These are phyloP conservation scores for Hysterium pulicare DNA, from an alignment of 2,329 filamentous ascomycete genomes.

Conservation along the genomic window DNA sequence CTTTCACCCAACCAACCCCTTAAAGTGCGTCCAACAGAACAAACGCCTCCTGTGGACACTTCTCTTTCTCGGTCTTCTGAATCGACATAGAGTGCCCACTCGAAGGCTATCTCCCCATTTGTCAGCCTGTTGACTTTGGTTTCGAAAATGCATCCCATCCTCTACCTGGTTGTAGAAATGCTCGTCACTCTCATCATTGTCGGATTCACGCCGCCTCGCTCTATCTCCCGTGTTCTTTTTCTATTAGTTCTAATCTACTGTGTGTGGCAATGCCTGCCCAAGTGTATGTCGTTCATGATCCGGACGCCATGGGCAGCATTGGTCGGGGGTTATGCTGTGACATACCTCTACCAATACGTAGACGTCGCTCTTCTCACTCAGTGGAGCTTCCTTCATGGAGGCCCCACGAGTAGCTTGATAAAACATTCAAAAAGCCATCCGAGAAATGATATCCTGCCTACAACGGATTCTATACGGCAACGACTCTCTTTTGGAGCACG, in stretches of 20 bases:
- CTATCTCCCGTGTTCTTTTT: not conserved
- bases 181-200: slow-evolving; percentile 4
- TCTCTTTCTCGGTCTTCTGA: too few relatives aligned
- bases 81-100: too few relatives aligned
- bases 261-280: slow-evolving; percentile 5
- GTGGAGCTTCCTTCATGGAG: slow-evolving; percentile 6
- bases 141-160: slow-evolving; percentile 9
- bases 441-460: not conserved
- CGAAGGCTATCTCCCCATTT: too few relatives aligned
- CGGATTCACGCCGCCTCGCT: slow-evolving; percentile 6
- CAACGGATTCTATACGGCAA: not conserved
- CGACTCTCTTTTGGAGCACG: slow-evolving; percentile 5
- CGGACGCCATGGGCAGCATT: slow-evolving; percentile 11
- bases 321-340: slow-evolving; percentile 8
- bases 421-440: not conserved
- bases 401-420: slow-evolving; percentile 2
- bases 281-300: slow-evolving; percentile 8
- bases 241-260: slow-evolving; percentile 3
- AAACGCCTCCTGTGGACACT: too few relatives aligned
- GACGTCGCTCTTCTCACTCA: slow-evolving; percentile 10
- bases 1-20: too few relatives aligned
- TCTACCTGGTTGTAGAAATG: slow-evolving; percentile 8
- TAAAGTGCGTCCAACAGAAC: too few relatives aligned
- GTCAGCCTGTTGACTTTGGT: too few relatives aligned
- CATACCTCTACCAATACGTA: slow-evolving; percentile 9